Base-by-base conservation (phyloP, 2,329 filamentous ascomycete genomes). In the Exophiala oligosperma region DNA sequence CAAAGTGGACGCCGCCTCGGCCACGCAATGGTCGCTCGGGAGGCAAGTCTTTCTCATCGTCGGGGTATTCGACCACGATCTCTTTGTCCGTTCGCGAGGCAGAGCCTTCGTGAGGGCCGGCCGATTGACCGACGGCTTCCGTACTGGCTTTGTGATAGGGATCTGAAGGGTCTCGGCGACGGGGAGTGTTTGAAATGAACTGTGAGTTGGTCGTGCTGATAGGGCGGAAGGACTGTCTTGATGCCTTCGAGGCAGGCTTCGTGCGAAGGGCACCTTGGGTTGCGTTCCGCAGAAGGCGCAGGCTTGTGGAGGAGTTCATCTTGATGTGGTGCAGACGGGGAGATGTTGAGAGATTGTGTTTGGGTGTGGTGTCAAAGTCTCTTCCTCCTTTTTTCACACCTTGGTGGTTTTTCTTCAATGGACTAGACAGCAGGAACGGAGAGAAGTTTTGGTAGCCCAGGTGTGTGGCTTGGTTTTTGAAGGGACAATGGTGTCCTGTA, bases 21-120 rank as follows among this genome's bases (percentile, higher is more conserved):
- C 91, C 91, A 64, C 86, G 82, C 6, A 93, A 85, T 3, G 90
- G 87, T 56, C 80, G 78, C 57, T 86, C 88, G 43, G 83, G 81
- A 8, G 91, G 91, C n/a, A 94, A 81, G 60, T 92, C 84, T 56
- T 52, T 29, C 28, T 83, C 76, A 69, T 91, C 88, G 38, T 84
- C 83, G 0, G 91, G 91, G 70, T 95, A 91, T 72, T 91, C 85
- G 62, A 94, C 86, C 40, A 85, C 84, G 61, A 96, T 88, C 55
- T 81, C 84, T 50, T 91, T 83, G 69, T 95, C 90, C 8, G 91
- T 96, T 69, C 90, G 87, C 14, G 91, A 90, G 71, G 88, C 90
- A 60, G 84, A 80, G 54, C 90, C 90, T 70, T 85, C 83, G 57
- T 84, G 79, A 4, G 63, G 60, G 5, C 56, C 63, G 4, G 71